Base-by-base conservation (phyloP, 2,329 filamentous ascomycete species). In the Hymenoscyphus scutula region DNA sequence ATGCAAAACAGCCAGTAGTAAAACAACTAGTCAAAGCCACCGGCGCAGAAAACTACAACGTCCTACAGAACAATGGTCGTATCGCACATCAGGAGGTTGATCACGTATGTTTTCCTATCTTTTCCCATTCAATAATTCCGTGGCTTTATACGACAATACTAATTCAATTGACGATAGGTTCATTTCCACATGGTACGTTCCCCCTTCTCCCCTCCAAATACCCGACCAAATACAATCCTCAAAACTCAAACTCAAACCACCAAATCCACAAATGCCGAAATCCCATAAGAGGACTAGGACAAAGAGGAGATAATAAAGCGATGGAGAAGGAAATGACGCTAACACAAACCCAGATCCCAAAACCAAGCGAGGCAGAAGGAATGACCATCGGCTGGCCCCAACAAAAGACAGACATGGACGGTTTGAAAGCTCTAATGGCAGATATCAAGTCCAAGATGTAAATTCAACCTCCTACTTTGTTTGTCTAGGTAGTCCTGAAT, bases 51-150 rank as follows among this genome's bases (percentile, higher is more conserved):
- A 84, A 98, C 76, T 99, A 92, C 82, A 99, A 99, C 74, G 84
- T 99, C 56, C 80, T 99, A 64, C 95, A 99, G 80, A 99, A 99
- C 80, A 99, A 99, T 74, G 95, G 95, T 59, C 82, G 85, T 25
- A 85, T 94, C 72, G 95, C 95, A 19, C 95, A 99, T 77, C 95
- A 98, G 79, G 82, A 89, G 67, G 94, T 99, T 65, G 89, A 92
- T 69, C 95, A 99, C 79, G 94, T 95, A 79, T 79, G 86, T 79
- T 37, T 51, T 23, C 7, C 45, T 19, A 6, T 10, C 13, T 3
- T 8, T 6, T 48, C 41, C 19, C 41, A 25, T 48, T 10, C 32
- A 10, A 3, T 10, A 10, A 2, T 34, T 34, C 32, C 32, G 8
- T 10, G 11, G 2, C 2, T 5, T 34, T 34, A 10, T 34, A 8